Percentiles rank a stretch among this genome's conserved stretches.
Conservation (phyloP, 768 basidiomycete genomes). For the Collybia sordida region DNA sequence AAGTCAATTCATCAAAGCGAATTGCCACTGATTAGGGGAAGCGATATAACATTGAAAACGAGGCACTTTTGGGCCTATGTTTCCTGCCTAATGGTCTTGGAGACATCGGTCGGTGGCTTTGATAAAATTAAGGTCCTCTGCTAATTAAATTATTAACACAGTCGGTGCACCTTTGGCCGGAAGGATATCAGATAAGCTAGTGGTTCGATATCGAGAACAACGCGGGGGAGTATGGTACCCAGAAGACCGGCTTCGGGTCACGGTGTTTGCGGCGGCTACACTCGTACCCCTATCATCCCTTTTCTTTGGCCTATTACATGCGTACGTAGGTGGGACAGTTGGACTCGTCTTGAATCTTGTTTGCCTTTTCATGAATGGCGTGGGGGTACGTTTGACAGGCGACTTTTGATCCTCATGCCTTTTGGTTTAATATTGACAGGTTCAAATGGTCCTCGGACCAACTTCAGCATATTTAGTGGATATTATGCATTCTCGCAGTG, state of each 20-base stretch:
- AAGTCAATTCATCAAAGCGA: background rate
- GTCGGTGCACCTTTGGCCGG: slow-evolving; percentile 51
- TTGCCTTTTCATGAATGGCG: slow-evolving; percentile 15
- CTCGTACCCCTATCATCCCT: slow-evolving; percentile 45
- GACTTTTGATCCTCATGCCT: background rate
- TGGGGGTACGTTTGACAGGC: slow-evolving; percentile 24
- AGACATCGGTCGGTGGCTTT: background rate
- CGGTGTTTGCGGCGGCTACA: slow-evolving; percentile 33
- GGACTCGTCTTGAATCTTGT: slow-evolving; percentile 15
- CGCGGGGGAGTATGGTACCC: slow-evolving; percentile 48
- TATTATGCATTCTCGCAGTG: slow-evolving; percentile 45
- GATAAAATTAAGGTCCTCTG: too few relatives aligned
- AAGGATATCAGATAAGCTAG: slow-evolving; percentile 38
- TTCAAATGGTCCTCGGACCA: slow-evolving; percentile 46
- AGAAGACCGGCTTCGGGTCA: slow-evolving; percentile 49
- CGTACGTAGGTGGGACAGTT: slow-evolving; percentile 32
- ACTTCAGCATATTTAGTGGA: slow-evolving; percentile 48
- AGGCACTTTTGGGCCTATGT: background rate
- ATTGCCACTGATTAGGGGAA: background rate
- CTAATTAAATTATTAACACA: slow-evolving; percentile 11
- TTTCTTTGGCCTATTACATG: slow-evolving; percentile 34
- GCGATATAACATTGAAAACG: slow-evolving; percentile 2
- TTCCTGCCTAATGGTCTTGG: slow-evolving; percentile 1
- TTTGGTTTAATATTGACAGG: slow-evolving; percentile 30
- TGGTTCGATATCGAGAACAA: slow-evolving; percentile 35